Evolutionary conservation across 169 alveolate genomes (phyloP).

Genomic region (Toxoplasma gondii): DNA sequence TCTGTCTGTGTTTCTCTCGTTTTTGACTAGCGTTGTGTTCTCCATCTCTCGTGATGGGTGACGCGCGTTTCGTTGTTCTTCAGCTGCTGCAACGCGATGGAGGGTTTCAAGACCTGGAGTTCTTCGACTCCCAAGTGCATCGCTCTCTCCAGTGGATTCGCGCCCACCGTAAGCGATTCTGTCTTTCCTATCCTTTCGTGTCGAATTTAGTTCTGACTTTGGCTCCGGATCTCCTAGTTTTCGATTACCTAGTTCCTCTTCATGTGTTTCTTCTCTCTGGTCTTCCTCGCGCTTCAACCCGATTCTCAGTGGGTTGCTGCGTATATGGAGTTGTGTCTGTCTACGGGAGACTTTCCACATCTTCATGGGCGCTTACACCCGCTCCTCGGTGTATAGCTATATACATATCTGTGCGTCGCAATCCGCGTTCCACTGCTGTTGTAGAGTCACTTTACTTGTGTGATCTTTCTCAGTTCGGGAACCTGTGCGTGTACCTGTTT

Average conservation of each 20-base stretch:
- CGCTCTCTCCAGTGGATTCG: constrained; percentile 68
- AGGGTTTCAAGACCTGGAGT: constrained; percentile 71
- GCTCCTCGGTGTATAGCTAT: background rate
- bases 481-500: too few species aligned
- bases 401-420: background rate
- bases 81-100: constrained; percentile 63
- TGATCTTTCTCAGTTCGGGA: too few species aligned
- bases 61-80: too few species aligned
- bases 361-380: background rate
- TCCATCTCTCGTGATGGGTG: too few species aligned
- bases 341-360: background rate
- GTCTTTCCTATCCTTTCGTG: constrained; percentile 38
- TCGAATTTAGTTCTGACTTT: background rate
- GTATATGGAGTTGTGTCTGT: background rate
- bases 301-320: background rate
- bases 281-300: background rate
- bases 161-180: constrained; percentile 47
- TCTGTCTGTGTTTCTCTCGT: too few species aligned
- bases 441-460: too few species aligned
- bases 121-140: constrained; percentile 69
- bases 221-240: background rate
- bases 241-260: background rate
- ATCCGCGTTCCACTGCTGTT: too few species aligned
- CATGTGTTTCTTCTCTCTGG: background rate
- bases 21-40: too few species aligned